These are phyloP conservation scores for Artomyces pyxidatus DNA, from an alignment of 768 basidiomycete species.

Conservation along the genomic window DNA sequence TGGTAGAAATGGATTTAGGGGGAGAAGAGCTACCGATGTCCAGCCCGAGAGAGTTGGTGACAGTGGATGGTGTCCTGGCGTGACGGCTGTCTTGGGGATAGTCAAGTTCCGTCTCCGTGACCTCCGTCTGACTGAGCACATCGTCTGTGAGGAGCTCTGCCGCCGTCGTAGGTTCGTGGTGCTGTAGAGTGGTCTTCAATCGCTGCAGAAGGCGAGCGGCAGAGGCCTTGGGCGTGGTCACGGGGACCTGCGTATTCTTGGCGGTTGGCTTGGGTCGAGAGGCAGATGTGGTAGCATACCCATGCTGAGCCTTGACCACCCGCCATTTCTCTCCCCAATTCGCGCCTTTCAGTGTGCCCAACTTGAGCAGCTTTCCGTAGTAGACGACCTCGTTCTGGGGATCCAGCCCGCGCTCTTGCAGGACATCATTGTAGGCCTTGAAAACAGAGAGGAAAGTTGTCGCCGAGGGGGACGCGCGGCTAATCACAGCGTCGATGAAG, in stretches of 20 bases:
- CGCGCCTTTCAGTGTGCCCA: slow-evolving; percentile 71
- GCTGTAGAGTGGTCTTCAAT: slow-evolving; percentile 9
- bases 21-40: slow-evolving; percentile 17
- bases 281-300: slow-evolving; percentile 24
- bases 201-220: slow-evolving; percentile 13
- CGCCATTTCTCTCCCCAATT: slow-evolving; percentile 83
- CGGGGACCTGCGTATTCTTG: slow-evolving; percentile 1
- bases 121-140: slow-evolving; percentile 4
- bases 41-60: slow-evolving; percentile 24
- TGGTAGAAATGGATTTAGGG: slow-evolving; percentile 1
- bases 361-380: slow-evolving; percentile 75
- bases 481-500: slow-evolving; percentile 68
- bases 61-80: slow-evolving; percentile 2
- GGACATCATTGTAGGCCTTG: slow-evolving; percentile 77
- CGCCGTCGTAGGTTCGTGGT: not conserved
- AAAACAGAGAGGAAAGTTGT: slow-evolving; percentile 76
- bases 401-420: slow-evolving; percentile 69
- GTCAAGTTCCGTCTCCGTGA: slow-evolving; percentile 4
- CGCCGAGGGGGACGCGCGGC: slow-evolving; percentile 55
- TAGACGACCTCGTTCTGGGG: slow-evolving; percentile 69
- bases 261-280: not conserved
- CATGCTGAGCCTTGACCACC: slow-evolving; percentile 51
- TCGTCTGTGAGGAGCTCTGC: slow-evolving; percentile 7
- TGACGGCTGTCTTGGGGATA: not conserved
- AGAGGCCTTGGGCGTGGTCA: slow-evolving; percentile 2